A percentile compares a stretch with the other conserved stretches of the same genome.
phyloP scores from a whole-genome alignment of 768 basidiomycete genomes.

The Mycena albidolilacea region DNA sequence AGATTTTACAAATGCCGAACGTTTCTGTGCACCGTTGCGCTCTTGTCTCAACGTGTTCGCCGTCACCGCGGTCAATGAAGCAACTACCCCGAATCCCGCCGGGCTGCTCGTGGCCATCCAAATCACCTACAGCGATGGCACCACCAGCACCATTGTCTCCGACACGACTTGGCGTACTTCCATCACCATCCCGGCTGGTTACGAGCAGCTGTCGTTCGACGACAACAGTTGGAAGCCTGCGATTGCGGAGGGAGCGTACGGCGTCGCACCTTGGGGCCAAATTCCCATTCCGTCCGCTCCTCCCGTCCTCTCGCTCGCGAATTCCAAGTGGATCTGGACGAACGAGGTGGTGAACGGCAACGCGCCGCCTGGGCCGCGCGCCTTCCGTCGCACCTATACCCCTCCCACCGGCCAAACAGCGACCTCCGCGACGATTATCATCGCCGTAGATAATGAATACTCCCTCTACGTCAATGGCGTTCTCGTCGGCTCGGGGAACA shows the following conservation, averaged over 20 bases:
- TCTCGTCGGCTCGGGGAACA: constrained; percentile 43
- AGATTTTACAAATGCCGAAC: constrained; percentile 41
- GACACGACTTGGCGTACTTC: constrained; percentile 50
- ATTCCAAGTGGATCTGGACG: constrained; percentile 52
- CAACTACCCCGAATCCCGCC: constrained; percentile 42
- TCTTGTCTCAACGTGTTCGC: constrained; percentile 52
- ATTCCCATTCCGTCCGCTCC: constrained; percentile 38
- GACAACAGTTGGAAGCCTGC: constrained; percentile 50
- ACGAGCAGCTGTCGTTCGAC: constrained; percentile 48
- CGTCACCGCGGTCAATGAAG: constrained; percentile 42
- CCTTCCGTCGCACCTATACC: constrained; percentile 48
- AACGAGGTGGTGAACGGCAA: constrained; percentile 44
- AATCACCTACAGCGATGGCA: constrained; percentile 50
- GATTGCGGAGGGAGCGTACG: constrained; percentile 43
- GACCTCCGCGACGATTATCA: constrained; percentile 44
- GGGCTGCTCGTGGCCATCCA: constrained; percentile 50
- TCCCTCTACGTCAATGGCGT: constrained; percentile 49
- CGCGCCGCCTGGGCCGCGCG: constrained; percentile 44
- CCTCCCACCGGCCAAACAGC: constrained; percentile 43
- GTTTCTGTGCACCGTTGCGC: constrained; percentile 48
- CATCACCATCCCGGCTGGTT: constrained; percentile 45
- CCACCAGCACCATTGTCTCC: constrained; percentile 47
- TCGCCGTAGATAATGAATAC: constrained; percentile 46
- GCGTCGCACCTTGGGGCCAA: constrained; percentile 36
- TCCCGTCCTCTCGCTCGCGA: constrained; percentile 43